A percentile compares a stretch with the other conserved stretches of the same genome.
Evolutionary conservation across 345 rosid genomes (phyloP).

Genomic region (Boechera stricta): DNA sequence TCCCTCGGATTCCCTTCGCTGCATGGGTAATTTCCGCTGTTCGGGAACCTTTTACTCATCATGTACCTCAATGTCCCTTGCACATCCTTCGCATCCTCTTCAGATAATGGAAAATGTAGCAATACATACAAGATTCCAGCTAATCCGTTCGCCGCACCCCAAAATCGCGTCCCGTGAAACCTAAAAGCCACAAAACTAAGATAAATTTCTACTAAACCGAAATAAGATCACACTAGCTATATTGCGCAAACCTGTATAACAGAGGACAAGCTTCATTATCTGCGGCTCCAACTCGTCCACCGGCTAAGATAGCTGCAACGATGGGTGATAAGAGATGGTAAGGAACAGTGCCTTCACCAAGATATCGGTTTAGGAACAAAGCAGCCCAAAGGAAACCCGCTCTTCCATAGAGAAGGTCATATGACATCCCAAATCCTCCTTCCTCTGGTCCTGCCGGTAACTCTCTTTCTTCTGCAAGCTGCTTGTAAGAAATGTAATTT

Average conservation of each 20-base stretch:
- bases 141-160: slow-evolving; percentile 94
- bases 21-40: slow-evolving; percentile 84
- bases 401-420: slow-evolving; percentile 88
- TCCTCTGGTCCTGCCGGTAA: slow-evolving; percentile 89
- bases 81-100: slow-evolving; percentile 65
- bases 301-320: slow-evolving; percentile 79
- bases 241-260: slow-evolving; percentile 53
- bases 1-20: slow-evolving; percentile 93
- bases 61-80: slow-evolving; percentile 81
- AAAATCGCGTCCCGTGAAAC: slow-evolving; percentile 91
- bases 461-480: slow-evolving; percentile 86
- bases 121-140: slow-evolving; percentile 87
- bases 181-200: slow-evolving; percentile 38
- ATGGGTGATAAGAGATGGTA: slow-evolving; percentile 62
- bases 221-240: not conserved
- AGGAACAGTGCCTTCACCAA: slow-evolving; percentile 62
- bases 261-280: slow-evolving; percentile 72
- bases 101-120: slow-evolving; percentile 72
- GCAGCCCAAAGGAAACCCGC: slow-evolving; percentile 96
- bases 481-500: not conserved
- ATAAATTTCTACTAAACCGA: not conserved
- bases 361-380: slow-evolving; percentile 70
- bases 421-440: slow-evolving; percentile 97
- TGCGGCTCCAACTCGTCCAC: slow-evolving; percentile 89
- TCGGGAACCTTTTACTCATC: slow-evolving; percentile 83